Conservation (phyloP, 148 eudicot genomes). For the Tetragonia tetragonoides region DNA sequence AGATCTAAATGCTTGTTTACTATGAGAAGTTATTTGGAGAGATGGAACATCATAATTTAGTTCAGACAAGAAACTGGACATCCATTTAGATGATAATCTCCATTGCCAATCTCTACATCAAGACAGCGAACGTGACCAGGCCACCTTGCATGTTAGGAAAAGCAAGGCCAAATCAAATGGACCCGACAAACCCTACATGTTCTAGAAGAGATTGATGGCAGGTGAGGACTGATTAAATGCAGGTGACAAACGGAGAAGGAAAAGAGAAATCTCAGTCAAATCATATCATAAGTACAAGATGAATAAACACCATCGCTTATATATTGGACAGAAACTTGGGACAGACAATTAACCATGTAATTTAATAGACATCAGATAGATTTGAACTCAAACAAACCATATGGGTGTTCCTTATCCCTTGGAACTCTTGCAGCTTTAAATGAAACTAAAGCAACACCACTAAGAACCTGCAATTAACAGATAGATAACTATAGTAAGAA, state of each 20-base stretch:
- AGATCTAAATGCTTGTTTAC: background rate
- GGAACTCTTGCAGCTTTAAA: conserved; percentile 92
- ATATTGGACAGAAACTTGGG: background rate
- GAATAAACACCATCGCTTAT: background rate
- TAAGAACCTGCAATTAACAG: conserved; percentile 68
- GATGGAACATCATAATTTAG: background rate
- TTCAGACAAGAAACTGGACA: background rate
- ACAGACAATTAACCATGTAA: background rate
- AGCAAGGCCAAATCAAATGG: conserved; percentile 3
- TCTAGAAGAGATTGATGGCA: no score
- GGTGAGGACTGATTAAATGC: background rate
- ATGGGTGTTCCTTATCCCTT: conserved; percentile 99
- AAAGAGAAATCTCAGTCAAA: background rate
- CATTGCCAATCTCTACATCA: background rate
- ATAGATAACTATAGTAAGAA: conserved; percentile 13
- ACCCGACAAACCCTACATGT: background rate
- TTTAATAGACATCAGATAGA: conserved; percentile 27
- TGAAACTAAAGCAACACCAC: conserved; percentile 82
- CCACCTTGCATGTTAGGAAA: background rate
- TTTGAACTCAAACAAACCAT: conserved; percentile 70
- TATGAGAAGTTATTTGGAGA: background rate
- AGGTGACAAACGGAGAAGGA: background rate
- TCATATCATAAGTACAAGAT: background rate
- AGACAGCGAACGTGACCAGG: background rate
- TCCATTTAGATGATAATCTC: background rate